Conservation (phyloP, 2,329 filamentous ascomycete species). For the Fusarium caatingaense region DNA sequence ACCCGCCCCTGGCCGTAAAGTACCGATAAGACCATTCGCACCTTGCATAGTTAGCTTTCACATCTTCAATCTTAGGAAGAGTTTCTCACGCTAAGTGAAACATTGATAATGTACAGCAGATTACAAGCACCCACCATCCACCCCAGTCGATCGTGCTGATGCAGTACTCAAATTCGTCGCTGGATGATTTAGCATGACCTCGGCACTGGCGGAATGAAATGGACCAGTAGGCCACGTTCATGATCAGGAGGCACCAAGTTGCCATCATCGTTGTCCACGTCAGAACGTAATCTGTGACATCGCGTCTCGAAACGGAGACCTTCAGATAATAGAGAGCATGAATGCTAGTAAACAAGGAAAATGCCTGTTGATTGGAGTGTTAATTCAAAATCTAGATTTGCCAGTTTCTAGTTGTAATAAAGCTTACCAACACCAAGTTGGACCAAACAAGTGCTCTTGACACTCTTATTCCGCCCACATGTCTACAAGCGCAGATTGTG, state of each 20-base stretch:
- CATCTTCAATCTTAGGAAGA: neutral
- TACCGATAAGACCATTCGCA: neutral
- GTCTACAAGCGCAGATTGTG: constrained; percentile 11
- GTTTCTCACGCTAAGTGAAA: neutral
- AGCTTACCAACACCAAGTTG: neutral
- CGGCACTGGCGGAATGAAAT: constrained; percentile 4
- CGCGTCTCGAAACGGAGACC: neutral
- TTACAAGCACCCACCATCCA: neutral
- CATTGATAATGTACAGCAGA: neutral
- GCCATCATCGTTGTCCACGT: neutral
- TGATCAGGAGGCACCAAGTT: neutral
- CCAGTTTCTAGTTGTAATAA: neutral
- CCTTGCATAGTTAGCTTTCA: neutral
- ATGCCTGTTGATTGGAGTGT: neutral
- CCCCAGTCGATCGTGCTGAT: neutral
- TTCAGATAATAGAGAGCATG: neutral
- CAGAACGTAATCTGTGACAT: constrained; percentile 5
- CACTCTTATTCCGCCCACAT: constrained; percentile 8
- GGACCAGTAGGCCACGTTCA: constrained; percentile 4
- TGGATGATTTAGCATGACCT: neutral
- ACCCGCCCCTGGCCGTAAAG: neutral
- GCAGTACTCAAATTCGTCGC: neutral
- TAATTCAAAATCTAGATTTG: neutral
- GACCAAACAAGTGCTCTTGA: neutral
- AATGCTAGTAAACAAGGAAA: neutral